Evolutionary conservation across 306 rosid species (phyloP), one percentile per base, ranked within the genome.

Genomic region (Vicia sativa): DNA sequence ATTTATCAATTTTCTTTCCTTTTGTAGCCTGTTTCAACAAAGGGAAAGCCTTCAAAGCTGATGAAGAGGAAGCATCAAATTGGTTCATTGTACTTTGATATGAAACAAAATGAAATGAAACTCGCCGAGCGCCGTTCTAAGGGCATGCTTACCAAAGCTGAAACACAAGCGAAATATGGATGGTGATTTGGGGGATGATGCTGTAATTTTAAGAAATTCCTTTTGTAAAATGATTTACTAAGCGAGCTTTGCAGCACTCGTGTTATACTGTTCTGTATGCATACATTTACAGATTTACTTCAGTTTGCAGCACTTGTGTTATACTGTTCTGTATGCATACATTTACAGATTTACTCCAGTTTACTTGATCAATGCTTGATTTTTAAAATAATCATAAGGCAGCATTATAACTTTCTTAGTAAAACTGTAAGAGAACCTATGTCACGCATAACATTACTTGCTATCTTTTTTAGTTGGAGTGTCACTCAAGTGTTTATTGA

Each of bases 31-130:
- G 90, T 77, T 53, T 81, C 96, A 0, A 54, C 95, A 0, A 88
- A 87, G 71, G 97, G 95, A 29, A 95, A 88, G 80, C 96, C 97
- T 29, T 15, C 96, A 35, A 95, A 90, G 87, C 79, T 88, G 84
- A 96, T 87, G 38, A 90, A 89, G 87, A 90, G 97, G 79, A 95
- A 95, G 83, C 99, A 90, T 79, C 99, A 95, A 81, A 95, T 95
- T 41, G 87, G 95, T 74, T 83, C 99, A 1, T 71, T 90, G 59
- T 90, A 29, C 73, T 88, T 74, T 55, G 97, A 90, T 68, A 88
- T 90, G 99, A 95, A 71, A 81, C 97, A 90, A 79, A 95, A 90
- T 74, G 99, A 95, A 77, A 83, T 31, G 85, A 90, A 88, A 67
- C 87, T 90, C 2, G 39, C 90, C 0, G 99, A 95, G 81, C 76